A percentile compares a stretch with the other conserved stretches of the same genome.
Evolutionary conservation across 2,329 filamentous ascomycete genomes (phyloP).

Genomic region (Dactylellina drechsleri): DNA sequence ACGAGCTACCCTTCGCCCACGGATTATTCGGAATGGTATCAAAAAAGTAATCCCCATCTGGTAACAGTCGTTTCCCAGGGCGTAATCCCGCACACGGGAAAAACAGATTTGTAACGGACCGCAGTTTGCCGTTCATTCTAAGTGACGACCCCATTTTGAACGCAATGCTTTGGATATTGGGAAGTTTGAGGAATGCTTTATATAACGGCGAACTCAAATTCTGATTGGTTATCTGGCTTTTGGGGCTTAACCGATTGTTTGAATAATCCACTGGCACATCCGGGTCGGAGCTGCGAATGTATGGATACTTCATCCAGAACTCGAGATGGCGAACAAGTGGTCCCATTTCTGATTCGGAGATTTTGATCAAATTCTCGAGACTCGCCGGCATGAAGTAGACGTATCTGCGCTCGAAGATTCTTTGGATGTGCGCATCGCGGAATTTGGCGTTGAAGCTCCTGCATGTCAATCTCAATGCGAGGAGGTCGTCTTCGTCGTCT

Average conservation of each 20-base stretch:
- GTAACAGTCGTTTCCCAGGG: no score
- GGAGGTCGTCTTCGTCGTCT: conserved; percentile 7
- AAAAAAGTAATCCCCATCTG: no score
- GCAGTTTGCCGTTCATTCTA: neutral
- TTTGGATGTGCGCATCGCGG: neutral
- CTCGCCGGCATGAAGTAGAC: neutral
- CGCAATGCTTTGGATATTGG: neutral
- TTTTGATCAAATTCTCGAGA: conserved; percentile 8
- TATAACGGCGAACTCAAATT: no score
- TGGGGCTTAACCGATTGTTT: neutral
- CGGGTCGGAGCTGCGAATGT: no score
- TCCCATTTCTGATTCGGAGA: neutral
- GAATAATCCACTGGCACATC: neutral
- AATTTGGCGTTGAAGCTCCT: neutral
- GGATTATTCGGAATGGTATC: no score
- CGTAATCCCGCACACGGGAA: neutral
- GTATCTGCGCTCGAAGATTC: neutral
- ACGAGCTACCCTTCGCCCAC: no score
- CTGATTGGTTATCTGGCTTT: neutral
- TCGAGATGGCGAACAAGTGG: neutral
- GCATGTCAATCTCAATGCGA: conserved; percentile 1
- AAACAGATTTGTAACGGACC: neutral
- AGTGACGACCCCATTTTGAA: neutral
- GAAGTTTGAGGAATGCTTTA: neutral
- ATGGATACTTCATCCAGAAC: neutral